These are phyloP conservation scores for Botryotinia globosa DNA, from an alignment of 2,329 filamentous ascomycete species.

Conservation along the genomic window DNA sequence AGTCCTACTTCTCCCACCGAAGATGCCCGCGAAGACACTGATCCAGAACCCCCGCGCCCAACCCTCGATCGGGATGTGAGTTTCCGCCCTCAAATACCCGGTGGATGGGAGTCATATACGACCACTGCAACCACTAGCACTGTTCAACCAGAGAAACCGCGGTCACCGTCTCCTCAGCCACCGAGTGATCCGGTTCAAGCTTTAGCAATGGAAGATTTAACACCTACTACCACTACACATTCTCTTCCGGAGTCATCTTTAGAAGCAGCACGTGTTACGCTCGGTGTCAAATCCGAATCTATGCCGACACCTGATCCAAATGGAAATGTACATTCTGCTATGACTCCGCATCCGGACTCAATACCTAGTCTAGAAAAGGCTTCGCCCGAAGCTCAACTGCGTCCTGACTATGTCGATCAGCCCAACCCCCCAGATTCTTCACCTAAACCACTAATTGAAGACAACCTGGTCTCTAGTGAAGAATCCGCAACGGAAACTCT, in stretches of 20 bases:
- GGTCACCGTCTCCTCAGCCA: neutral
- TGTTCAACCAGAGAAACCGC: conserved; percentile 13
- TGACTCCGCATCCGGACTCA: conserved; percentile 31
- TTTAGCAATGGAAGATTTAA: conserved; percentile 27
- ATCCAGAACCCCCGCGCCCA: conserved; percentile 27
- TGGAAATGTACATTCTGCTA: conserved; percentile 31
- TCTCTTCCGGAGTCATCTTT: conserved; percentile 25
- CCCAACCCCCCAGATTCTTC: conserved; percentile 39
- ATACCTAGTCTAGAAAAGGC: conserved; percentile 28
- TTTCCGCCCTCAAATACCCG: conserved; percentile 36
- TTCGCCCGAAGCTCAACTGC: conserved; percentile 29
- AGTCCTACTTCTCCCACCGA: neutral
- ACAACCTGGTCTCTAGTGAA: conserved; percentile 28
- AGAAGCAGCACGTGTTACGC: conserved; percentile 39
- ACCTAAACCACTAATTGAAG: conserved; percentile 48
- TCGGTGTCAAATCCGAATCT: conserved; percentile 15
- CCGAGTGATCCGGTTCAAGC: conserved; percentile 25
- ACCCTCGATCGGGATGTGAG: conserved; percentile 31
- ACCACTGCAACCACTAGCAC: conserved; percentile 29
- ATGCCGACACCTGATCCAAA: conserved; percentile 30
- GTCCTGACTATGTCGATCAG: conserved; percentile 32
- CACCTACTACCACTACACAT: conserved; percentile 32
- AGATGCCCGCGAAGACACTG: conserved; percentile 6
- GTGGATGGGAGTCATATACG: conserved; percentile 37
- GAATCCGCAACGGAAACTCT: neutral